Evolutionary conservation across 2,329 filamentous ascomycete species (phyloP), one percentile per base, ranked within the genome.

Genomic region (Fusarium equiseti): DNA sequence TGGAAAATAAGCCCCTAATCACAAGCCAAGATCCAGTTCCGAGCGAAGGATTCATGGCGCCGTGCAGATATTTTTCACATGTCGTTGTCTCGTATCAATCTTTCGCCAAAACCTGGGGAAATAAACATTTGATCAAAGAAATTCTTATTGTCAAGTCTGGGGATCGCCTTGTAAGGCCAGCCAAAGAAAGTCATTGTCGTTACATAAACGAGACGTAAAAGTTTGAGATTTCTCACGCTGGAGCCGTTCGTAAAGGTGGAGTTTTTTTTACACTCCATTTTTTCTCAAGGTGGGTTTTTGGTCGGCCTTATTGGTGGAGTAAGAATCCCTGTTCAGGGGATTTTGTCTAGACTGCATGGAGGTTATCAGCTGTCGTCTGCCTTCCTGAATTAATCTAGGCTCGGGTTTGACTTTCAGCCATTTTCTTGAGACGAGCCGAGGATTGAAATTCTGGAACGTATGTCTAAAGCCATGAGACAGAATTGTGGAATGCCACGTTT

Each of bases 131-230:
- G 29, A 31, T 24, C 20, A 32, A 35, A 18, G 29, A 42, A n/a
- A 51, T 54, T 31, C 40, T 49, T 59, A 43, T 55, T 58, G 52
- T 52, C 9, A 2, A 62, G 44, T 70, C 73, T 70, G 73, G 73
- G 67, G 73, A 64, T 67, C 57, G 24, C 44, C 10, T 18, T 16
- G 13, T 53, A 50, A n/a, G 52, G 59, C 56, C 63, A 67, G 50
- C 73, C 73, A 75, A 64, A 62, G 59, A 74, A 73, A 63, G 38
- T 10, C 16, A 15, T 70, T 66, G 64, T 35, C 32, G 73, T 75
- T 75, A 75, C 70, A 72, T 75, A 74, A 73, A 68, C 24, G 22
- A 49, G 55, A 75, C 71, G 73, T 75, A 75, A 75, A 43, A 61
- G 48, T 65, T 67, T 74, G 58, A 63, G 52, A 42, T 38, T 26